Evolutionary conservation across 208 protist genomes (phyloP).

Genomic region (Naegleria fowleri): DNA sequence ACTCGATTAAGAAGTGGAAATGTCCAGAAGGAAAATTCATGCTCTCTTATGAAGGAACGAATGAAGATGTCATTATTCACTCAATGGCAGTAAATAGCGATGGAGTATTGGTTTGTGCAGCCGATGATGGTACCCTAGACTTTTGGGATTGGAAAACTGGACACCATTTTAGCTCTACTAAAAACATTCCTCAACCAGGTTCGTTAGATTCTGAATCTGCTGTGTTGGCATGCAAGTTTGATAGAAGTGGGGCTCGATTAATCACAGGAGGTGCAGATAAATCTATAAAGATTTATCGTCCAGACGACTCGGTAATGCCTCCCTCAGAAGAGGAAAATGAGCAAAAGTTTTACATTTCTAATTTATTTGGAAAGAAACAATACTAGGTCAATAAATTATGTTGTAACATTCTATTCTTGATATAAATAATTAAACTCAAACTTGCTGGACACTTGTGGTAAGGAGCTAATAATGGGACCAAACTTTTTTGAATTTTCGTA

Average conservation of each 20-base stretch:
- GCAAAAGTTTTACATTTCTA: neutral
- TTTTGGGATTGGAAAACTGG: slow-evolving; percentile 97
- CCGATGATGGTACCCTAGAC: slow-evolving; percentile 65
- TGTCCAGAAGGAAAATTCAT: slow-evolving; percentile 87
- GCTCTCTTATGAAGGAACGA: slow-evolving; percentile 76
- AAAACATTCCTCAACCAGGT: slow-evolving; percentile 13
- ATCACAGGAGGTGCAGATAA: slow-evolving; percentile 81
- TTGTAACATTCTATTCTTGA: slow-evolving; percentile 27
- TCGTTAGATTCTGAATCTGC: slow-evolving; percentile 49
- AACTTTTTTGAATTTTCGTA: slow-evolving; percentile 78
- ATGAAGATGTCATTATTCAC: slow-evolving; percentile 69
- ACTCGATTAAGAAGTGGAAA: slow-evolving; percentile 95
- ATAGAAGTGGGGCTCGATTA: slow-evolving; percentile 66
- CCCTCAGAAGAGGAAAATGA: slow-evolving; percentile 7
- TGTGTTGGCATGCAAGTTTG: slow-evolving; percentile 63
- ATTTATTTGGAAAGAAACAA: neutral
- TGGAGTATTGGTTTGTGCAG: slow-evolving; percentile 86
- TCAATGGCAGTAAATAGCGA: slow-evolving; percentile 70
- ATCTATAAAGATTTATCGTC: slow-evolving; percentile 65
- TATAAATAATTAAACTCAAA: slow-evolving; percentile 52
- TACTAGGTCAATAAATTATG: neutral
- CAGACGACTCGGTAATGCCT: slow-evolving; percentile 39
- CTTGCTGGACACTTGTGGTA: slow-evolving; percentile 66
- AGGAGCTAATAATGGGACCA: slow-evolving; percentile 63
- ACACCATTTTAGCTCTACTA: slow-evolving; percentile 57